Conservation (phyloP, 2,329 filamentous ascomycete species). For the Pseudocercospora cruenta region DNA sequence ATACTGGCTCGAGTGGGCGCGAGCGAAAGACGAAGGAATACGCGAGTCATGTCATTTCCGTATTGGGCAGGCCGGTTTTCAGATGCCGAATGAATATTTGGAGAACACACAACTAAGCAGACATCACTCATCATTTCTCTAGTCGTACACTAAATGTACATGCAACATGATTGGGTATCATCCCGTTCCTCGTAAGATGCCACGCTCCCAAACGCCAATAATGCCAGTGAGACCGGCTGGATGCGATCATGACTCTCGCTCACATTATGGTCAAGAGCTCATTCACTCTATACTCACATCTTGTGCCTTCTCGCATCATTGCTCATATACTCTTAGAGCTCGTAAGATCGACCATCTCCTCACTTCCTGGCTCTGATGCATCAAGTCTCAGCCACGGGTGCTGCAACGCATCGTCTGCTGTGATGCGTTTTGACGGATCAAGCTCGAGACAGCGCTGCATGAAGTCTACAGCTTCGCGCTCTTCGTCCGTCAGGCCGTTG, state of each 20-base stretch:
- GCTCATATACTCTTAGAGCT: slow-evolving; percentile 8
- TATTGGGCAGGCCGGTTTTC: not conserved
- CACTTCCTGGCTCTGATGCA: slow-evolving; percentile 16
- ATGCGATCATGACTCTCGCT: not conserved
- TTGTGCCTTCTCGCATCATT: not conserved
- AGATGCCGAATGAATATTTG: not conserved
- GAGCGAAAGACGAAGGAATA: not conserved
- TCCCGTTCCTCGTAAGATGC: slow-evolving; percentile 13
- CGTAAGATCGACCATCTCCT: slow-evolving; percentile 12
- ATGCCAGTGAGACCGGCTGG: not conserved
- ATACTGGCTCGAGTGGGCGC: not conserved
- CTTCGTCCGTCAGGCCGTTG: slow-evolving; percentile 64
- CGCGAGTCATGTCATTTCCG: slow-evolving; percentile 14
- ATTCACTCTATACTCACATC: not conserved
- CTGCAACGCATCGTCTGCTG: slow-evolving; percentile 71
- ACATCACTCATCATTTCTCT: not conserved
- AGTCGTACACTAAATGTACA: slow-evolving; percentile 14
- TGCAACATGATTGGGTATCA: slow-evolving; percentile 24
- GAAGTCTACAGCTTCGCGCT: slow-evolving; percentile 74
- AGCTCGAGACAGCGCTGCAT: slow-evolving; percentile 73
- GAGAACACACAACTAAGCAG: not conserved
- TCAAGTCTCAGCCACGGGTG: slow-evolving; percentile 55
- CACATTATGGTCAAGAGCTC: not conserved
- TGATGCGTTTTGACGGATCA: slow-evolving; percentile 73
- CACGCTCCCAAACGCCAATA: slow-evolving; percentile 8